Base-by-base conservation (phyloP, 179 eudicot genomes). In the Silene coronaria region DNA sequence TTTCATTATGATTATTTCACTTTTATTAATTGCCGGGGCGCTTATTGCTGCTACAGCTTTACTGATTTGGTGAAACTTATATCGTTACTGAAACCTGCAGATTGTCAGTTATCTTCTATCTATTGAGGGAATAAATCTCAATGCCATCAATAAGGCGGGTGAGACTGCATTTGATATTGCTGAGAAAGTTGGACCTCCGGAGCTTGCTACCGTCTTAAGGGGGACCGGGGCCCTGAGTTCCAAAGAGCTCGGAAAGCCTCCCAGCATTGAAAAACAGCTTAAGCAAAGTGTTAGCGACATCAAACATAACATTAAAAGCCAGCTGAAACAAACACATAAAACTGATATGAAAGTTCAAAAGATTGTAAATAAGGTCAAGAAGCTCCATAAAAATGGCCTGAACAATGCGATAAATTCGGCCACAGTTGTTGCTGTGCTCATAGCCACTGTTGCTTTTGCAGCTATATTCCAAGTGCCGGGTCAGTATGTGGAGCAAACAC, bases 271-370 rank as follows among this genome's bases (percentile, higher is more conserved):
- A 23, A 91, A 89, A 77, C 97, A 94, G 60, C 91, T 94, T 60
- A 94, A 93, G 78, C 97, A 93, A 70, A 91, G 96, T 0, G 98
- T 93, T 27, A 91, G 97, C 76, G 97, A 93, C 82, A 91, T 93
- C 45, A 93, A 87, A 76, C 98, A 93, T 34, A 90, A 87, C 26
- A 91, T 93, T 9, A 79, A 91, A 72, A 91, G 93, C 75, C 97
- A 91, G 87, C 88, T 93, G 46, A 91, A 89, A 63, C 98, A 93
- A 69, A 86, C 89, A 72, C 95, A 87, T 74, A 95, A 88, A 79
- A 93, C 97, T 3, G 91, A 92, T 32, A 80, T 90, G 71, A 75
- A 86, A 74, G 97, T 93, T 30, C 84, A 85, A 76, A 89, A 86
- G 75, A 93, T 91, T 30, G 96, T 88, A 6, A 89, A 88, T 73